A percentile compares a stretch with the other conserved stretches of the same genome.
Evolutionary conservation across 2,329 filamentous ascomycete genomes (phyloP).

Genomic region (Colletotrichum lini): DNA sequence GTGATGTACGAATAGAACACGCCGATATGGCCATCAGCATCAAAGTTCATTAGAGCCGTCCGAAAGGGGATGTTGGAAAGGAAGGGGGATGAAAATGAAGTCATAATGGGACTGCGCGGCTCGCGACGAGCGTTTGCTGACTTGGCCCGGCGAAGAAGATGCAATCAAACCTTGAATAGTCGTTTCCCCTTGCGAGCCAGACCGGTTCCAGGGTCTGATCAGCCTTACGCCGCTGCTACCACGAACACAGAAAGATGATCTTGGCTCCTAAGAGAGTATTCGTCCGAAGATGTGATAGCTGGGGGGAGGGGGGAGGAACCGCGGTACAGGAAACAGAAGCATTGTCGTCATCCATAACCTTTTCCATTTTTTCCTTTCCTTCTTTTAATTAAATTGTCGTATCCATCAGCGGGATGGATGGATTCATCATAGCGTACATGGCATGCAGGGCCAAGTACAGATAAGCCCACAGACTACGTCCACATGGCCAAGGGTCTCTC

Average conservation of each 20-base stretch:
- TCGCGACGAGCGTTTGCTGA: constrained; percentile 7
- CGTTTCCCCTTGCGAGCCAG: neutral
- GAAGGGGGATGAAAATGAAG: constrained; percentile 14
- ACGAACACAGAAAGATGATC: constrained; percentile 32
- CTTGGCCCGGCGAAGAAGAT: constrained; percentile 2
- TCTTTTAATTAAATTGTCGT: neutral
- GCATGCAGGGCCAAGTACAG: constrained; percentile 13
- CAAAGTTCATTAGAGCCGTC: constrained; percentile 22
- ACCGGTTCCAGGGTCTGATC: constrained; percentile 21
- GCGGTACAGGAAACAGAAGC: constrained; percentile 12
- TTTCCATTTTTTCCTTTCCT: neutral
- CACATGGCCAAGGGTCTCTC: constrained; percentile 8
- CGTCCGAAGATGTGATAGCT: constrained; percentile 32
- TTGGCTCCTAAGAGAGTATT: constrained; percentile 17
- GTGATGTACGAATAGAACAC: constrained; percentile 8
- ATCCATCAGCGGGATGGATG: constrained; percentile 22
- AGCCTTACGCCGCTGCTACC: constrained; percentile 38
- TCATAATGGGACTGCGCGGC: constrained; percentile 7
- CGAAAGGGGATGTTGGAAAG: neutral
- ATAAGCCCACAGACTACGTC: constrained; percentile 8
- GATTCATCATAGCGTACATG: constrained; percentile 16
- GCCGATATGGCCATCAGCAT: constrained; percentile 9
- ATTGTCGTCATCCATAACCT: neutral
- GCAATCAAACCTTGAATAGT: constrained; percentile 25
- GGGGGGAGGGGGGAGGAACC: constrained; percentile 33